Evolutionary conservation across 1,284 basidiomycete genomes (phyloP).

Genomic region (Moesziomyces aphidis): DNA sequence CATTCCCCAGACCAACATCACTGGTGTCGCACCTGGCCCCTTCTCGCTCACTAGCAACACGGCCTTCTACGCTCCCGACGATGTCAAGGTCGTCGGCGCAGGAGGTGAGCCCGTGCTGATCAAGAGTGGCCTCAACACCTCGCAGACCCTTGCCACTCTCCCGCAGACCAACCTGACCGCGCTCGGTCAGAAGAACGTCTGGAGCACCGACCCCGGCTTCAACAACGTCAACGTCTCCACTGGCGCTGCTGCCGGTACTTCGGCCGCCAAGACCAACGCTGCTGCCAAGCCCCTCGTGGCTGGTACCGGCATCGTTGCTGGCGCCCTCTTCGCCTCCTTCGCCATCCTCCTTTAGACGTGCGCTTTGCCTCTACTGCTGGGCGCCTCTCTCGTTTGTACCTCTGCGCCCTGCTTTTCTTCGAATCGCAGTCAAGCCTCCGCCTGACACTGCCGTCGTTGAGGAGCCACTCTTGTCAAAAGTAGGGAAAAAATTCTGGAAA

Average conservation of each 20-base stretch:
- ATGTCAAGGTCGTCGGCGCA: conserved; percentile 59
- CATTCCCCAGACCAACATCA: conserved; percentile 66
- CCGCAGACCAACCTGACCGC: conserved; percentile 53
- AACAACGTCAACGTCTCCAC: conserved; percentile 43
- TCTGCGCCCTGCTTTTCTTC: too few relatives aligned
- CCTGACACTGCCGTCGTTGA: neutral
- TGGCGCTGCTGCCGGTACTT: conserved; percentile 2
- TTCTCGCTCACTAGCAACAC: conserved; percentile 55
- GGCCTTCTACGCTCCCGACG: conserved; percentile 64
- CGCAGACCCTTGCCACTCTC: conserved; percentile 41
- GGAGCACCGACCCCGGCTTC: conserved; percentile 41
- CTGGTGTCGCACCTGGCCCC: conserved; percentile 64
- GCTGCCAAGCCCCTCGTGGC: conserved; percentile 20
- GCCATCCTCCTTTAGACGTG: conserved; percentile 13
- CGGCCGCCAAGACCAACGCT: conserved; percentile 23
- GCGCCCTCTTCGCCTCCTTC: conserved; percentile 13
- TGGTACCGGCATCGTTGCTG: conserved; percentile 14
- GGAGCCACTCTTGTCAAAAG: neutral
- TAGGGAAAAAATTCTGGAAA: neutral
- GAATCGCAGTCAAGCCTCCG: too few relatives aligned
- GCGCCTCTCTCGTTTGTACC: too few relatives aligned
- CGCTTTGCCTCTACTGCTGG: too few relatives aligned
- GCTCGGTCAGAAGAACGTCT: conserved; percentile 61
- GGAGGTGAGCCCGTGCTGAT: conserved; percentile 62
- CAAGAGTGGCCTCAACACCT: conserved; percentile 50